phyloP scores from a whole-genome alignment of 805 yeast genomes.

The Suhomyces prunicola region DNA sequence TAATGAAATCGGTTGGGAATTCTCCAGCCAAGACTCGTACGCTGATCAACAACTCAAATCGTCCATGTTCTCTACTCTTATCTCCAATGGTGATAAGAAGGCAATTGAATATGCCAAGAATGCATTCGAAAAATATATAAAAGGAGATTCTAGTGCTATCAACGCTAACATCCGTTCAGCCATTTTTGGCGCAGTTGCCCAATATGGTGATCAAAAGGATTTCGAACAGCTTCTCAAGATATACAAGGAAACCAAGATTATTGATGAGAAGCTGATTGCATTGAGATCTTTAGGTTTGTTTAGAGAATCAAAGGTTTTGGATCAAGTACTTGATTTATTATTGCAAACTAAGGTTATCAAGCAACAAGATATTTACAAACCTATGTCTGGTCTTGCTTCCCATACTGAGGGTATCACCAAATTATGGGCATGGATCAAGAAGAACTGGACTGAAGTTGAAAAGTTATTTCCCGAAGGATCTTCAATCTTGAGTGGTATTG shows the following conservation, averaged over 20 bases:
- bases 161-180: slow-evolving; percentile 70
- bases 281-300: slow-evolving; percentile 67
- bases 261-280: slow-evolving; percentile 69
- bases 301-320: slow-evolving; percentile 47
- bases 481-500: slow-evolving; percentile 75
- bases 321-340: slow-evolving; percentile 54
- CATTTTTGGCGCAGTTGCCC: slow-evolving; percentile 65
- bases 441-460: slow-evolving; percentile 68
- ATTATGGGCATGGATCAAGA: slow-evolving; percentile 69
- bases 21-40: slow-evolving; percentile 53
- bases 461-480: slow-evolving; percentile 76
- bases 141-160: slow-evolving; percentile 66
- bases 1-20: slow-evolving; percentile 61
- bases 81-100: slow-evolving; percentile 45
- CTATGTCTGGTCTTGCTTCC: slow-evolving; percentile 69
- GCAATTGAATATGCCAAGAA: slow-evolving; percentile 46
- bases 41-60: slow-evolving; percentile 66
- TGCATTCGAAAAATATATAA: slow-evolving; percentile 50
- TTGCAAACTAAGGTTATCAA: slow-evolving; percentile 57
- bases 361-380: slow-evolving; percentile 70
- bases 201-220: slow-evolving; percentile 56
- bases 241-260: slow-evolving; percentile 56
- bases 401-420: slow-evolving; percentile 64
- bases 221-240: slow-evolving; percentile 61
- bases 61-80: slow-evolving; percentile 59